Evolutionary conservation across 2,329 filamentous ascomycete species (phyloP).

Genomic region (Aureobasidium uvarum): DNA sequence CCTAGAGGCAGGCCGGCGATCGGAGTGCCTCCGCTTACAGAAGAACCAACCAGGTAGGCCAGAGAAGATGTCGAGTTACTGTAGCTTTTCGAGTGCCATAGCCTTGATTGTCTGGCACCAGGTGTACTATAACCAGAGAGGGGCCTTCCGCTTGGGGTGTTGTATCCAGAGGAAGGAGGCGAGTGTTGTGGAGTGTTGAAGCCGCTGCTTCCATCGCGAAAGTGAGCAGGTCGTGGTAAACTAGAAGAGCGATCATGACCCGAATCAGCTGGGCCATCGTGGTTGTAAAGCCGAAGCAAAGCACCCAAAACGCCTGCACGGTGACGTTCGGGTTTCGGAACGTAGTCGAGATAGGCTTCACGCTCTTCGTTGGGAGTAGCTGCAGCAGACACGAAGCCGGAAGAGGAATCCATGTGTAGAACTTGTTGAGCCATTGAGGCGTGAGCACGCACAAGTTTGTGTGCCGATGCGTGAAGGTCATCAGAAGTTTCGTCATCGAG

Average conservation of each 20-base stretch:
- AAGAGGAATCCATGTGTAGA: slow-evolving; percentile 30
- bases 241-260: slow-evolving; percentile 27
- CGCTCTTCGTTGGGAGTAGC: slow-evolving; percentile 49
- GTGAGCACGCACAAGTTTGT: slow-evolving; percentile 46
- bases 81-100: slow-evolving; percentile 41
- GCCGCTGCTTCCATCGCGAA: slow-evolving; percentile 29
- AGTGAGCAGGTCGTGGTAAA: slow-evolving; percentile 22
- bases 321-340: slow-evolving; percentile 66
- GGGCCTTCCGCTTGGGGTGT: slow-evolving; percentile 39
- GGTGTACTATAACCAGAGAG: slow-evolving; percentile 8
- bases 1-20: slow-evolving; percentile 41
- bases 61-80: slow-evolving; percentile 45
- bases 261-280: slow-evolving; percentile 26
- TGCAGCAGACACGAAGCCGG: slow-evolving; percentile 46
- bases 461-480: slow-evolving; percentile 43
- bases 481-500: slow-evolving; percentile 22
- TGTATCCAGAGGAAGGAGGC: slow-evolving; percentile 45
- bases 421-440: slow-evolving; percentile 34
- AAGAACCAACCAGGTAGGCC: slow-evolving; percentile 46
- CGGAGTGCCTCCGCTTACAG: slow-evolving; percentile 45
- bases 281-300: slow-evolving; percentile 67
- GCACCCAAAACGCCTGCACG: slow-evolving; percentile 71
- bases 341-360: slow-evolving; percentile 60
- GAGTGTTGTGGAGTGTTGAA: slow-evolving; percentile 40
- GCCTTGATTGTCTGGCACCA: slow-evolving; percentile 26